A percentile compares a stretch with the other conserved stretches of the same genome.
Conservation (phyloP, 371 early-diverging fungal species). For the Mortierella sp. region DNA sequence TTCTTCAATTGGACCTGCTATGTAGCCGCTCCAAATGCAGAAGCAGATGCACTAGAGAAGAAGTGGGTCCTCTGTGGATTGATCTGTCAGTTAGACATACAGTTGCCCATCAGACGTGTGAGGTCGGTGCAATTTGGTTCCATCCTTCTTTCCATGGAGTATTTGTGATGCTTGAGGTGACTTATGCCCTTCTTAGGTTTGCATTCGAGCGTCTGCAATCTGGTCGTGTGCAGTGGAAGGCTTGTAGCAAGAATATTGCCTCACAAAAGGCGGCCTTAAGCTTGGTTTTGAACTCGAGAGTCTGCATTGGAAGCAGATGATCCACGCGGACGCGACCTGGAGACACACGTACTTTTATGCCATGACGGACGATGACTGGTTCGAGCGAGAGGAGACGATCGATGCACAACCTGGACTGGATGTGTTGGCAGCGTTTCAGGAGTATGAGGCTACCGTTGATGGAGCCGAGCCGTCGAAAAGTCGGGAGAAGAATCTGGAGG, state of each 20-base stretch:
- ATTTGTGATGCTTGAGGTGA: constrained; percentile 43
- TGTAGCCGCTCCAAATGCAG: constrained; percentile 12
- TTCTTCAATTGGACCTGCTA: constrained; percentile 35
- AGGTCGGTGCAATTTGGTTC: constrained; percentile 44
- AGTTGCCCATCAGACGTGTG: constrained; percentile 19
- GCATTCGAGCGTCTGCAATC: constrained; percentile 33
- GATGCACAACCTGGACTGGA: constrained; percentile 17
- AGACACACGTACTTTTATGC: constrained; percentile 31
- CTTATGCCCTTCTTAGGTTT: constrained; percentile 35
- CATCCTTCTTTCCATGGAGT: constrained; percentile 38
- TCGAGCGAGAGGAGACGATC: constrained; percentile 20
- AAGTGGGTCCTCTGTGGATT: constrained; percentile 42
- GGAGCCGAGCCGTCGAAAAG: constrained; percentile 10
- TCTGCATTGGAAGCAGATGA: constrained; percentile 56
- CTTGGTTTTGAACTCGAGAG: constrained; percentile 61
- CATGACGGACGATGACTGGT: constrained; percentile 54
- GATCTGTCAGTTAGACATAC: constrained; percentile 34
- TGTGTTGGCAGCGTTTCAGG: constrained; percentile 4
- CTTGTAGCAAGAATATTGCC: constrained; percentile 58
- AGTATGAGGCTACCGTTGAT: not conserved
- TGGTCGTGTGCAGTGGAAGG: constrained; percentile 55
- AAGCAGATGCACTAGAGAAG: not conserved
- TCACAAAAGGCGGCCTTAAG: constrained; percentile 58
- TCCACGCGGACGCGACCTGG: constrained; percentile 40
- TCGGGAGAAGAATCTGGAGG: constrained; percentile 18